Percentiles rank a stretch among this genome's conserved stretches.
These are phyloP conservation scores for Kingdonia uniflora DNA, from an alignment of 164 flowering plant genomes.

Conservation along the genomic window DNA sequence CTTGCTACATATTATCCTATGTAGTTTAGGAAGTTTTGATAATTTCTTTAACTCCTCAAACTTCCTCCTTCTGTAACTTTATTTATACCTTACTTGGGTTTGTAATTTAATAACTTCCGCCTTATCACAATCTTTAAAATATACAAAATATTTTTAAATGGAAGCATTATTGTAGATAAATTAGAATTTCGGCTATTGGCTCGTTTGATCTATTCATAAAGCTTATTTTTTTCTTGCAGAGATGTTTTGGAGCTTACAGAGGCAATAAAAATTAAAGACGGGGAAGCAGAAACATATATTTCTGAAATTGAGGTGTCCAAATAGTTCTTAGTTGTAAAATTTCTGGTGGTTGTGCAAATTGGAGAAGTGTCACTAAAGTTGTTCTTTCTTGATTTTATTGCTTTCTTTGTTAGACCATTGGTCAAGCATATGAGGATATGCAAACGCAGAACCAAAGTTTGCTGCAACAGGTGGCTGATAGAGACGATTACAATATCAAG, in stretches of 20 bases:
- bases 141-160: no score
- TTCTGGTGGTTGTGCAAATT: not conserved
- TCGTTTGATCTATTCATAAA: not conserved
- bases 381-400: slow-evolving; percentile 4
- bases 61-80: no score
- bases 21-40: no score
- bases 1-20: no score
- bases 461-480: slow-evolving; percentile 59
- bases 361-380: not conserved
- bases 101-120: no score
- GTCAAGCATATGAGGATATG: slow-evolving; percentile 96
- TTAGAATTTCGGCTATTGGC: no score
- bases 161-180: no score
- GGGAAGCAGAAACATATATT: slow-evolving; percentile 74
- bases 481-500: slow-evolving; percentile 88
- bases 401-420: slow-evolving; percentile 48
- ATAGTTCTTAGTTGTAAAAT: not conserved
- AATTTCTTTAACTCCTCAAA: no score
- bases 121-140: no score
- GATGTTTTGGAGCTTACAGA: slow-evolving; percentile 66
- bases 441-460: slow-evolving; percentile 77
- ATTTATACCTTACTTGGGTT: no score
- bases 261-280: slow-evolving; percentile 74
- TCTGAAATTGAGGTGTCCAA: slow-evolving; percentile 83
- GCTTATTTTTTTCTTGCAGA: slow-evolving; percentile 29